Evolutionary conservation across 306 rosid species (phyloP).

Genomic region (Inga leiocalycina): DNA sequence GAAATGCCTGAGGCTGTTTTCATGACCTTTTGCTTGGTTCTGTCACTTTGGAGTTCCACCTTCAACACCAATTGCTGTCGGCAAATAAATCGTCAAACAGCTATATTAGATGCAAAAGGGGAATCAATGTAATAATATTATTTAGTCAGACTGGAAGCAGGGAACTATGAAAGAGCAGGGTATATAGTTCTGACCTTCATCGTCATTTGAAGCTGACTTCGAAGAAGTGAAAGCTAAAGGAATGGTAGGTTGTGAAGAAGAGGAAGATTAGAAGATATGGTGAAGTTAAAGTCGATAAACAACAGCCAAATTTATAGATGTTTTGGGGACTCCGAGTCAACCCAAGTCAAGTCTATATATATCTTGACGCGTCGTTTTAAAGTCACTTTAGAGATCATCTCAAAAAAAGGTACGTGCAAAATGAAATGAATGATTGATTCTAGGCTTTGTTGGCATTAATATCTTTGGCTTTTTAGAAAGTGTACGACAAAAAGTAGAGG

Average conservation of each 20-base stretch:
- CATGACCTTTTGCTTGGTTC: slow-evolving; percentile 53
- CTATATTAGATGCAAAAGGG: neutral
- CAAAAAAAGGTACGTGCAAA: neutral
- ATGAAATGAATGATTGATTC: too few relatives aligned
- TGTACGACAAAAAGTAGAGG: neutral
- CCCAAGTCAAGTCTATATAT: neutral
- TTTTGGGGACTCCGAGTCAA: neutral
- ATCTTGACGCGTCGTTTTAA: neutral
- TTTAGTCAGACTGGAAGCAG: neutral
- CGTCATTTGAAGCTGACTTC: neutral
- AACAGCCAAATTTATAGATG: neutral
- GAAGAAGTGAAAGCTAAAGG: neutral
- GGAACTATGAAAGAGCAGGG: neutral
- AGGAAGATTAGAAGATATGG: neutral
- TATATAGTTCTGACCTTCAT: neutral
- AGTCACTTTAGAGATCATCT: neutral
- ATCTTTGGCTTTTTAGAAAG: neutral
- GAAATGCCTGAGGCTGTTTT: slow-evolving; percentile 50
- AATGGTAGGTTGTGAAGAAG: neutral
- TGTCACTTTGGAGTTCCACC: slow-evolving; percentile 43
- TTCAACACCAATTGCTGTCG: slow-evolving; percentile 59
- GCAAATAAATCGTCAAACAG: neutral
- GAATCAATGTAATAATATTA: neutral
- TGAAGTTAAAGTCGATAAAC: neutral
- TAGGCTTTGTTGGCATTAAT: neutral